These are phyloP conservation scores for Volutella citrinella DNA, from an alignment of 2,329 filamentous ascomycete genomes.

Conservation along the genomic window DNA sequence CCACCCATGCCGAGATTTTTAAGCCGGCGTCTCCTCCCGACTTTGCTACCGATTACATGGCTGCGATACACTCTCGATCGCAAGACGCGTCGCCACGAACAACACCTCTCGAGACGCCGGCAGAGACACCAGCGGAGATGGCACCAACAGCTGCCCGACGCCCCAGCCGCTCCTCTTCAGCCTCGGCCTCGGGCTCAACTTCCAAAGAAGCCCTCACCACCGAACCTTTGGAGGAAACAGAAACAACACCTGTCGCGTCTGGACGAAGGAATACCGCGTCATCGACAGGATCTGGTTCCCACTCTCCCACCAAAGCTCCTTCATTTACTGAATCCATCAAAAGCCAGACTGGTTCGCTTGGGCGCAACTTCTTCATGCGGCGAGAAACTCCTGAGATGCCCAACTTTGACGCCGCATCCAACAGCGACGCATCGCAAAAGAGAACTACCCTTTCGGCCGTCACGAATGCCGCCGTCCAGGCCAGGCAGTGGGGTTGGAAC, in stretches of 20 bases:
- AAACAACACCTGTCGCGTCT: constrained; percentile 24
- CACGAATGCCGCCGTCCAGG: constrained; percentile 52
- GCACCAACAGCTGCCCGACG: no score
- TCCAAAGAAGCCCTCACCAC: constrained; percentile 42
- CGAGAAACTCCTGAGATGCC: constrained; percentile 36
- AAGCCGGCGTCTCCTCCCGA: constrained; percentile 56
- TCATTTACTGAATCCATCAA: constrained; percentile 36
- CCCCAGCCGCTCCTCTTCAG: constrained; percentile 50
- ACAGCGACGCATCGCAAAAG: constrained; percentile 35
- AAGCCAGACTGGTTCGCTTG: constrained; percentile 37
- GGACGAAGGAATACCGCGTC: constrained; percentile 38
- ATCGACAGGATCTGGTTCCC: constrained; percentile 31
- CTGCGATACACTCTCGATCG: constrained; percentile 62
- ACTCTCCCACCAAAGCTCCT: constrained; percentile 21
- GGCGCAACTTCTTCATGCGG: constrained; percentile 39
- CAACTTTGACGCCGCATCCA: constrained; percentile 34
- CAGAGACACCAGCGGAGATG: constrained; percentile 34
- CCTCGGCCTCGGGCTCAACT: no score
- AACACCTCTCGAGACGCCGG: constrained; percentile 36
- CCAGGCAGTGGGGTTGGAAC: constrained; percentile 58
- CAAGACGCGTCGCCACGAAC: constrained; percentile 51
- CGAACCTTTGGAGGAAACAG: constrained; percentile 32
- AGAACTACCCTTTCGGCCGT: constrained; percentile 52
- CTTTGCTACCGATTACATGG: constrained; percentile 63
- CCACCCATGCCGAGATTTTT: constrained; percentile 62